Evolutionary conservation across 1,284 basidiomycete genomes (phyloP).

Genomic region (Ganoderma sinense): DNA sequence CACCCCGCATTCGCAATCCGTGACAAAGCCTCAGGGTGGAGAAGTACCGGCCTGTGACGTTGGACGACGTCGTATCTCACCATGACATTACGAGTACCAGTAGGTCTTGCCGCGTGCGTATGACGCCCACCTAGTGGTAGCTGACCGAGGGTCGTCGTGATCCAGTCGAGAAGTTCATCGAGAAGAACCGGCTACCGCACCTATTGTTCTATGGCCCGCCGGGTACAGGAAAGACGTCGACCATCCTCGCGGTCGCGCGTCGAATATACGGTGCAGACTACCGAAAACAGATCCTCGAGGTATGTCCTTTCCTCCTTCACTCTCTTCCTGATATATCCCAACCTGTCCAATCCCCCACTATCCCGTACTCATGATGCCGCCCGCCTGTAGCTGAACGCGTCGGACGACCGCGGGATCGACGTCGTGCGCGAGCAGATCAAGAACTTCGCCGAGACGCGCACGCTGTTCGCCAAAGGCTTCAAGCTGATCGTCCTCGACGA

Average conservation of each 20-base stretch:
- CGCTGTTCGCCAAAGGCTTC: conserved; percentile 90
- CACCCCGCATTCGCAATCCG: neutral
- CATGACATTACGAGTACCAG: conserved; percentile 93
- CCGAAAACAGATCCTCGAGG: conserved; percentile 94
- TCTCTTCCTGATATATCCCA: neutral
- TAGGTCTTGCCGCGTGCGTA: conserved; percentile 56
- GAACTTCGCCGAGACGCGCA: conserved; percentile 96
- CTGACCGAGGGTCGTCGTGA: neutral
- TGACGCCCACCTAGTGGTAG: too few relatives aligned
- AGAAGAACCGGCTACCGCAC: conserved; percentile 94
- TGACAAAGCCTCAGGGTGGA: conserved; percentile 77
- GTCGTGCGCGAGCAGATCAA: conserved; percentile 99
- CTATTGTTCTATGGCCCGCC: conserved; percentile 98
- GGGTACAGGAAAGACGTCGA: conserved; percentile 97
- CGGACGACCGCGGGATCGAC: conserved; percentile 98
- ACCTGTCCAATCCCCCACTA: neutral
- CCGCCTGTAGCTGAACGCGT: conserved; percentile 85
- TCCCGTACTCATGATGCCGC: neutral
- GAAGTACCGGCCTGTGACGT: conserved; percentile 89
- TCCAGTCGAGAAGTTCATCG: conserved; percentile 96
- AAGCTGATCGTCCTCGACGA: conserved; percentile 99
- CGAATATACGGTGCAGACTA: conserved; percentile 89
- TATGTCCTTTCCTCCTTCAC: conserved; percentile 42
- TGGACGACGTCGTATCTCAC: conserved; percentile 95
- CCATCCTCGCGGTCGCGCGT: conserved; percentile 95